Evolutionary conservation across 352 stramenopile genomes (phyloP).

Genomic region (Globisporangium megalacanthum): DNA sequence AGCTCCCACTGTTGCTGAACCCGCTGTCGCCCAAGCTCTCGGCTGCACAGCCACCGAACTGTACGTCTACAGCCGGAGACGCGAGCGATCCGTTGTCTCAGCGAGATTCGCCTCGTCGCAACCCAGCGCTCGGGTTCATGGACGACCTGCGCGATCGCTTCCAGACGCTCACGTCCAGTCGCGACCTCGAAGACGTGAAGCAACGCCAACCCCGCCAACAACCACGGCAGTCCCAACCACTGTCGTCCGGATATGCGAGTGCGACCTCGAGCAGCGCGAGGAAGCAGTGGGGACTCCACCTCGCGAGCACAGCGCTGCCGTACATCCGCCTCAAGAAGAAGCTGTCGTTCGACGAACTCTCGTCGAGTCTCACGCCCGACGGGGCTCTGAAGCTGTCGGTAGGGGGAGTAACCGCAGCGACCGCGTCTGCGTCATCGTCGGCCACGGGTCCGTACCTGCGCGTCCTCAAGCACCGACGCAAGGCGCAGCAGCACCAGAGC

Average conservation of each 20-base stretch:
- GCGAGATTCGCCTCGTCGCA: background rate
- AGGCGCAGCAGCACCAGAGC: constrained; percentile 10
- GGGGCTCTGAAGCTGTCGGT: background rate
- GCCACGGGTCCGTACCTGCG: constrained; percentile 59
- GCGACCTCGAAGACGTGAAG: background rate
- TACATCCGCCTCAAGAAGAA: constrained; percentile 76
- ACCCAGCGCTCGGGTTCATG: constrained; percentile 19
- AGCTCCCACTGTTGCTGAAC: constrained; percentile 3
- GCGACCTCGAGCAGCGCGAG: constrained; percentile 6
- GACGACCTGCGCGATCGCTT: constrained; percentile 27
- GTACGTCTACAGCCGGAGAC: background rate
- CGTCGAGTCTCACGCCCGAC: background rate
- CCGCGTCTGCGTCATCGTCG: constrained; percentile 7
- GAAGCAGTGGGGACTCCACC: constrained; percentile 49
- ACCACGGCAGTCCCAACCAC: background rate
- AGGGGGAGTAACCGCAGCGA: background rate
- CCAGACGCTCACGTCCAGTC: constrained; percentile 12
- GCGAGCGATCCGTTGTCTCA: background rate
- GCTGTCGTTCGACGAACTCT: constrained; percentile 17
- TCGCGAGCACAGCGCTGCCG: constrained; percentile 52
- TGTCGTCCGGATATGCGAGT: background rate
- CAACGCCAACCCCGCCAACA: background rate
- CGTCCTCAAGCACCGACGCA: constrained; percentile 67
- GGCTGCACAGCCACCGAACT: background rate
- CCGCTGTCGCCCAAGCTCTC: constrained; percentile 10